These are phyloP conservation scores for Mycena filopes DNA, from an alignment of 768 basidiomycete genomes.

Conservation along the genomic window DNA sequence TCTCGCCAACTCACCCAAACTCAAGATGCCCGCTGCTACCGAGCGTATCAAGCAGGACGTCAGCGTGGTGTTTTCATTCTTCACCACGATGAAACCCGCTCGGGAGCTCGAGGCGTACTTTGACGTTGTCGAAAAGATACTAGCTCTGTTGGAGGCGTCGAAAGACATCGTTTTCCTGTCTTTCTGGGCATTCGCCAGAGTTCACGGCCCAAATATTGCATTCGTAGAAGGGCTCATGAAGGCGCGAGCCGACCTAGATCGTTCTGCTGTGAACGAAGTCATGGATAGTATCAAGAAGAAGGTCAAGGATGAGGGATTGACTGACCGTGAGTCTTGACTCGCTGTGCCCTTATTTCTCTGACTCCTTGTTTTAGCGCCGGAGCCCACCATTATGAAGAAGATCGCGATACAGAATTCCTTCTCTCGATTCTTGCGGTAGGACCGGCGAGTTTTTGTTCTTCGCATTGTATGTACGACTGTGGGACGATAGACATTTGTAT, in stretches of 20 bases:
- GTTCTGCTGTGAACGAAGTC: conserved; percentile 87
- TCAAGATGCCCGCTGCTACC: conserved; percentile 87
- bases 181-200: conserved; percentile 93
- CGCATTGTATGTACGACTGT: conserved; percentile 16
- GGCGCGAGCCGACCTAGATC: conserved; percentile 89
- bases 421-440: conserved; percentile 73
- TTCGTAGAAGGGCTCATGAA: conserved; percentile 94
- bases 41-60: conserved; percentile 88
- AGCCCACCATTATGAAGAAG: conserved; percentile 94
- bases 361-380: conserved; percentile 61
- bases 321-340: conserved; percentile 72
- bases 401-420: conserved; percentile 80
- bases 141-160: conserved; percentile 85
- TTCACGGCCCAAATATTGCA: conserved; percentile 90
- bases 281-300: conserved; percentile 95
- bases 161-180: conserved; percentile 92
- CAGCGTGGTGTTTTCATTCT: conserved; percentile 80
- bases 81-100: conserved; percentile 78
- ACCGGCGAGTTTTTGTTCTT: background rate
- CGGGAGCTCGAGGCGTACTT: conserved; percentile 87
- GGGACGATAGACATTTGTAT: conserved; percentile 22
- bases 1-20: conserved; percentile 83
- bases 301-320: conserved; percentile 87
- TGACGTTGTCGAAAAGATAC: conserved; percentile 86
- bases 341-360: conserved; percentile 16